Evolutionary conservation across 164 flowering plant genomes (phyloP), one percentile per base, ranked within the genome.

Genomic region (Cinnamomum micranthum): DNA sequence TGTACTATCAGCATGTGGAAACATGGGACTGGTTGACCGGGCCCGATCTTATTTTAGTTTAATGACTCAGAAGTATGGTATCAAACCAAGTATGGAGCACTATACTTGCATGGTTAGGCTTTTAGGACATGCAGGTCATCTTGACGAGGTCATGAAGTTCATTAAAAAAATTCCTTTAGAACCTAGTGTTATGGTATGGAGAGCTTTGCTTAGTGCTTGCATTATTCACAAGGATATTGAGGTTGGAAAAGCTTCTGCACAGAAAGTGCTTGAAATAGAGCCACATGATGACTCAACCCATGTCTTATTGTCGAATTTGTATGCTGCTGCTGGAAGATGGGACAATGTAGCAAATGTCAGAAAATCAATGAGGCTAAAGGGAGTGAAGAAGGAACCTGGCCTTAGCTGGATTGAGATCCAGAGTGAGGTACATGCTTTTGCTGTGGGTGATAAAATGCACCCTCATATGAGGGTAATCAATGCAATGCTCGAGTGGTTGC

Each of bases 71-170:
- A 87, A 88, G 23, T 86, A 85, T 81, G 85, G 85, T 68, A 86
- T 93, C 73, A 80, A 88, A 77, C 99, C 99, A 51, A 86, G 93
- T 70, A 72, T 89, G 52, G 99, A 95, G 79, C 99, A 93, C 65
- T 92, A 89, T 69, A 91, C 91, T 58, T 92, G 98, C 76, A 92
- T 95, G 97, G 95, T 93, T 35, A 80, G 90, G 82, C 98, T 95
- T 74, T 75, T 91, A 17, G 98, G 98, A 66, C 80, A 90, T 77
- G 81, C 82, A 14, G 95, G 96, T 72, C 80, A 80, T 75, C 89
- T 93, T 68, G 81, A 85, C 31, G 87, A 87, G 85, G 94, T 94
- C 71, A 64, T 84, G 67, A 87, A 87, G 80, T 76, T 90, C 78
- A 89, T 95, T 73, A 85, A 83, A 58, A 88, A 85, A 59, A 92